These are phyloP conservation scores for Nicotiana otophora DNA, from an alignment of 257 asterid genomes.

Conservation along the genomic window DNA sequence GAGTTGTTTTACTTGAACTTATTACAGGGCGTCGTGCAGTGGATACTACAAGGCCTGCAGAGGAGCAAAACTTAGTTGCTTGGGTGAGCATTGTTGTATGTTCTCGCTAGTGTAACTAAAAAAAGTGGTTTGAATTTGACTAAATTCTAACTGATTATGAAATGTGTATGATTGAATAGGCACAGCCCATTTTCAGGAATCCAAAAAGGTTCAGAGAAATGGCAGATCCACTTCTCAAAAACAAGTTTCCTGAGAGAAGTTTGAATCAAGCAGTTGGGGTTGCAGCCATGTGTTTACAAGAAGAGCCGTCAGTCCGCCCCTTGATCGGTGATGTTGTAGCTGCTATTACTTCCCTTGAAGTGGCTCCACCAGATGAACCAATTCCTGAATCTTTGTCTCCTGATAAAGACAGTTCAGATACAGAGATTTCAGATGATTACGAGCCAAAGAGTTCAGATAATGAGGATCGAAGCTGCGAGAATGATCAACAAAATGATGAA, in stretches of 20 bases:
- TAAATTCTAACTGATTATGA: neutral
- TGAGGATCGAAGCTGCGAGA: neutral
- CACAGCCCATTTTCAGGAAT: constrained; percentile 56
- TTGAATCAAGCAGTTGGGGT: constrained; percentile 80
- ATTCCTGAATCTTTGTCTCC: constrained; percentile 9
- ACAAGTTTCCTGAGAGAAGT: constrained; percentile 43
- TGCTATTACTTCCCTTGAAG: constrained; percentile 53
- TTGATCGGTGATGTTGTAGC: constrained; percentile 61
- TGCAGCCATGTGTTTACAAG: constrained; percentile 88
- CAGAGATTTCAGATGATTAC: neutral
- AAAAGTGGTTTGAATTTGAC: neutral
- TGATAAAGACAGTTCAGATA: neutral
- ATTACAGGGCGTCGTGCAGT: constrained; percentile 78
- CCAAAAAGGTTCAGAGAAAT: constrained; percentile 66
- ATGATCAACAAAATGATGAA: constrained; percentile 9
- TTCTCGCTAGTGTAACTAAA: neutral
- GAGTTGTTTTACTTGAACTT: constrained; percentile 70
- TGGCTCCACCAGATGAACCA: constrained; percentile 41
- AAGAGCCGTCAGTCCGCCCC: constrained; percentile 81
- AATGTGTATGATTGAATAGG: constrained; percentile 32
- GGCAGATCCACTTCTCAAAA: constrained; percentile 67
- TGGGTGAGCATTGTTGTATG: constrained; percentile 48
- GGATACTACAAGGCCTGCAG: constrained; percentile 43
- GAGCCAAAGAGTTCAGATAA: neutral
- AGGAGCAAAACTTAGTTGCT: constrained; percentile 60